phyloP scores from a whole-genome alignment of 2,329 filamentous ascomycete species.

The Fusarium sulawesiense region DNA sequence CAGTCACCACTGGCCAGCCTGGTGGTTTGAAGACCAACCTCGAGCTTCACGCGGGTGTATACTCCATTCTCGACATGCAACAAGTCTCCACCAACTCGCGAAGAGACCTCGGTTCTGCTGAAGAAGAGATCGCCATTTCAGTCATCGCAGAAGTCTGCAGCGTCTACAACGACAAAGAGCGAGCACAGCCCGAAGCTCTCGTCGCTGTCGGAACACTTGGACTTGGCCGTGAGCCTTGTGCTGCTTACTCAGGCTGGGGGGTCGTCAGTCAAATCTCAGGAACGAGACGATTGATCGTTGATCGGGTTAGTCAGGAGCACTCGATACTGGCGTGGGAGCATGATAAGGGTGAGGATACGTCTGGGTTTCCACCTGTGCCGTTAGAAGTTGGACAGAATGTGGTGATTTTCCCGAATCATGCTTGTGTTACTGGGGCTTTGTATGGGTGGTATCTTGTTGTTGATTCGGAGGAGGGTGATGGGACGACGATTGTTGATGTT shows the following conservation, averaged over 20 bases:
- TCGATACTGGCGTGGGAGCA: conserved; percentile 66
- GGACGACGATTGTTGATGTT: conserved; percentile 63
- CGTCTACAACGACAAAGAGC: conserved; percentile 60
- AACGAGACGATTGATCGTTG: conserved; percentile 61
- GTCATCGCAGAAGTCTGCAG: conserved; percentile 72
- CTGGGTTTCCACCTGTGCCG: conserved; percentile 44
- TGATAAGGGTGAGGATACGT: conserved; percentile 19
- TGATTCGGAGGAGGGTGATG: conserved; percentile 54
- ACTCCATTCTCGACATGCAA: conserved; percentile 72
- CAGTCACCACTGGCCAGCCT: not conserved
- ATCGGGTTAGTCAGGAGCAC: conserved; percentile 74
- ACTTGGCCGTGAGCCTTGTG: conserved; percentile 71
- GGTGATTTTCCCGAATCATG: conserved; percentile 71
- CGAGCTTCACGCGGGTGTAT: conserved; percentile 74
- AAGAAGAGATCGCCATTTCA: conserved; percentile 64
- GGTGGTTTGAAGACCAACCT: conserved; percentile 48
- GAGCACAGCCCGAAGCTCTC: conserved; percentile 61
- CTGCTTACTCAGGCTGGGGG: conserved; percentile 70
- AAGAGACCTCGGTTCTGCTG: conserved; percentile 42
- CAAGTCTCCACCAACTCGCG: conserved; percentile 68
- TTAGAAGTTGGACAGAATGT: conserved; percentile 58
- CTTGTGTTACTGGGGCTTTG: conserved; percentile 69
- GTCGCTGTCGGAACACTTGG: conserved; percentile 68
- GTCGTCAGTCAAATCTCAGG: conserved; percentile 58
- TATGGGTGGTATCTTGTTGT: conserved; percentile 69